Evolutionary conservation across 345 rosid genomes (phyloP).

Genomic region (Gossypium mustelinum): DNA sequence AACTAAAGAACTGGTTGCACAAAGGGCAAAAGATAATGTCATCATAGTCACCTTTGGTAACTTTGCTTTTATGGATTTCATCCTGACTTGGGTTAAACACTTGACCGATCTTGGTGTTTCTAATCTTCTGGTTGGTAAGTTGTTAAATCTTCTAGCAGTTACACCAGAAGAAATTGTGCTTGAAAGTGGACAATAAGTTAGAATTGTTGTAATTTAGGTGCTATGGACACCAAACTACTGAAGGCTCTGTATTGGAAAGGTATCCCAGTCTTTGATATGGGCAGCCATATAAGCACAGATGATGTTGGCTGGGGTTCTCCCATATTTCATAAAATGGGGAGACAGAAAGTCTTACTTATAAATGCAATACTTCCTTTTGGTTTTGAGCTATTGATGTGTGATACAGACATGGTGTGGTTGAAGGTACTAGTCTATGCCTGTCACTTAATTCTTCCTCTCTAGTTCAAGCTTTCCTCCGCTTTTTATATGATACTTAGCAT

Average conservation of each 20-base stretch:
- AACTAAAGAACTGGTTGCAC: conserved; percentile 60
- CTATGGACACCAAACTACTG: conserved; percentile 88
- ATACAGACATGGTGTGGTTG: conserved; percentile 98
- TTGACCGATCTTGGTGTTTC: conserved; percentile 77
- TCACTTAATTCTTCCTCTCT: background rate
- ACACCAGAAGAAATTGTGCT: background rate
- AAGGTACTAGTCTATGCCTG: conserved; percentile 44
- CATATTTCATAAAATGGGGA: conserved; percentile 96
- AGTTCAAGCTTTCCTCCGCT: background rate
- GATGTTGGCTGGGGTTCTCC: conserved; percentile 99
- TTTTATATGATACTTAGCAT: background rate
- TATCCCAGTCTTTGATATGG: conserved; percentile 97
- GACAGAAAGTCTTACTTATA: conserved; percentile 90
- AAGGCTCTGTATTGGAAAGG: conserved; percentile 98
- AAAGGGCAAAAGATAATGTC: conserved; percentile 69
- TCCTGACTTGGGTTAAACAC: conserved; percentile 92
- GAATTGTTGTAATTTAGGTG: conserved; percentile 47
- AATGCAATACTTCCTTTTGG: conserved; percentile 87
- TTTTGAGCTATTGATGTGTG: conserved; percentile 87
- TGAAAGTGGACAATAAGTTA: conserved; percentile 3
- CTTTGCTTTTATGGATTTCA: conserved; percentile 94
- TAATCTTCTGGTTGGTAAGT: conserved; percentile 86
- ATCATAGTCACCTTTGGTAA: conserved; percentile 89
- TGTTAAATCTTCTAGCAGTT: conserved; percentile 11
- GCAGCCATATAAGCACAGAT: conserved; percentile 84